Conservation (phyloP, 352 stramenopile species). For the Phytophthora pinifolia region DNA sequence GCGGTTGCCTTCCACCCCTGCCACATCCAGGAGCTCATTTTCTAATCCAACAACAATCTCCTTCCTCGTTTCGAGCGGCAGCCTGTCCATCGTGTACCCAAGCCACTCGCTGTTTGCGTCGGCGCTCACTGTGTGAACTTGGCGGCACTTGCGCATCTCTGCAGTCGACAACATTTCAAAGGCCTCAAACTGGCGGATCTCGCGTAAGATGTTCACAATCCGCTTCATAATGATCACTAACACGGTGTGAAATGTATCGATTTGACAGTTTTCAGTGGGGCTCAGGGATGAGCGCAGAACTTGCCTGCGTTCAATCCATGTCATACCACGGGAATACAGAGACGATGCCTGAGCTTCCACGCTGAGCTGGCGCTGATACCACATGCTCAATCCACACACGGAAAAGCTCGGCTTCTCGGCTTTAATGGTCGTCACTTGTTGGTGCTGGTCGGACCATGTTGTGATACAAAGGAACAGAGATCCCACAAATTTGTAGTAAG, state of each 20-base stretch:
- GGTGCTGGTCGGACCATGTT: background rate
- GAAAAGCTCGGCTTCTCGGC: background rate
- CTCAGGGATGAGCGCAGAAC: conserved; percentile 51
- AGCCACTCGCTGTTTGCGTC: conserved; percentile 52
- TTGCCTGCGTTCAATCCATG: conserved; percentile 47
- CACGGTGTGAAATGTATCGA: conserved; percentile 59
- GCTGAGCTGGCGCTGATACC: conserved; percentile 33
- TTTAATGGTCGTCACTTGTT: background rate
- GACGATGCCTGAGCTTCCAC: conserved; percentile 12
- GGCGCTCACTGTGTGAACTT: conserved; percentile 52
- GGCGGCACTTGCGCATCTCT: conserved; percentile 52
- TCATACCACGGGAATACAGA: conserved; percentile 20
- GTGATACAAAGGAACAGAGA: conserved; percentile 41
- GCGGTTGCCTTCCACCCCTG: conserved; percentile 25
- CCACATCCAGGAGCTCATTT: conserved; percentile 62
- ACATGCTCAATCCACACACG: conserved; percentile 30
- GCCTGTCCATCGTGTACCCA: conserved; percentile 53
- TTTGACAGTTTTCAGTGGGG: conserved; percentile 58
- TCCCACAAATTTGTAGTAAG: conserved; percentile 62
- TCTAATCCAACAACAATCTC: conserved; percentile 61
- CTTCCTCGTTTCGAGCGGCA: conserved; percentile 52
- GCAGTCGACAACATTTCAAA: conserved; percentile 51
- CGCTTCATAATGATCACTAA: conserved; percentile 57
- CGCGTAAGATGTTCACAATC: conserved; percentile 46
- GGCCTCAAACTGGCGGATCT: conserved; percentile 63